phyloP scores from a whole-genome alignment of 2,329 filamentous ascomycete species.

The Neonectria coccinea region DNA sequence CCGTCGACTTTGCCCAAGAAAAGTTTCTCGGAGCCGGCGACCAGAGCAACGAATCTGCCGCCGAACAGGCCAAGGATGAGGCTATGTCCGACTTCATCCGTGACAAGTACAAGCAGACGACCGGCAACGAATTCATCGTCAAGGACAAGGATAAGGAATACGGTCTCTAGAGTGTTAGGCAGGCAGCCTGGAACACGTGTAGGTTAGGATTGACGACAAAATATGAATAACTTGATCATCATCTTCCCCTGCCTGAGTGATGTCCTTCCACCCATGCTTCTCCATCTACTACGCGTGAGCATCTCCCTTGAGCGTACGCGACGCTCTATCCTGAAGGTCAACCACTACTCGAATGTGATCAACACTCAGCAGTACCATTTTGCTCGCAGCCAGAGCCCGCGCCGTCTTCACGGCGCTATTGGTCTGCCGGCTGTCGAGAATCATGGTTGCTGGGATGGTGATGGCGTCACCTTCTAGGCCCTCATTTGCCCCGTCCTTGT shows the following conservation, averaged over 20 bases:
- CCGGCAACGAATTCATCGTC: conserved; percentile 77
- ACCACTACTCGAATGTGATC: conserved; percentile 24
- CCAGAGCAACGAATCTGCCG: conserved; percentile 78
- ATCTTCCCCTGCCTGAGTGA: not conserved
- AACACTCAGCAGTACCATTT: not conserved
- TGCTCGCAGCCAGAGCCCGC: conserved; percentile 14
- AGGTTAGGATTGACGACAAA: not conserved
- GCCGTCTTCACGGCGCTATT: conserved; percentile 31
- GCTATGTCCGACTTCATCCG: conserved; percentile 80
- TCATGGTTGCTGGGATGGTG: not conserved
- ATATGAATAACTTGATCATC: not conserved
- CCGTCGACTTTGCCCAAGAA: conserved; percentile 82
- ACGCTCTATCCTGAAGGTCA: conserved; percentile 10
- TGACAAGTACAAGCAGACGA: conserved; percentile 74
- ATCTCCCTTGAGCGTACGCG: not conserved
- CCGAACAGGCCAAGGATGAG: conserved; percentile 88
- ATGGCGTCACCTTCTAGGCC: not conserved
- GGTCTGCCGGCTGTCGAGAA: conserved; percentile 37
- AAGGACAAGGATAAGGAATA: conserved; percentile 71
- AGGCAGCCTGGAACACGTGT: not conserved
- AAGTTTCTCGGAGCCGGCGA: conserved; percentile 76
- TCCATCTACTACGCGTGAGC: not conserved
- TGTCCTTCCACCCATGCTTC: not conserved
- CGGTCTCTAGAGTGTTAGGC: conserved; percentile 30
- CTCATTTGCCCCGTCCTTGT: not conserved